Conservation (phyloP, 2,329 filamentous ascomycete species). For the Amauroascus verrucosus region DNA sequence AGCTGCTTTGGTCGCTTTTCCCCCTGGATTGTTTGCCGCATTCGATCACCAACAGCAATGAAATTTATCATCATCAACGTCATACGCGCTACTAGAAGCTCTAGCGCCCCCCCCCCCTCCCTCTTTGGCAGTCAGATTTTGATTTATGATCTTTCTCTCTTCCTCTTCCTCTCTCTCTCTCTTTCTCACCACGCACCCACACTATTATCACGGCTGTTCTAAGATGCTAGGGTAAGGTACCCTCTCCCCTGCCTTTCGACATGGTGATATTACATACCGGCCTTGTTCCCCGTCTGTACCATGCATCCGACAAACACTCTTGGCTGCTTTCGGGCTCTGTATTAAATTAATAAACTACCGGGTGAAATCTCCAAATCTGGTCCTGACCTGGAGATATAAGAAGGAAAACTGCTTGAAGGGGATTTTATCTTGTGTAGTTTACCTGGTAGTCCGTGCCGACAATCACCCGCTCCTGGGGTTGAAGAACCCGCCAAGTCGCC, state of each 20-base stretch:
- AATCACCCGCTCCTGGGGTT: neutral
- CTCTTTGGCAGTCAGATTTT: neutral
- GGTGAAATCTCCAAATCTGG: no score
- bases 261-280: neutral
- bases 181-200: no score
- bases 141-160: no score
- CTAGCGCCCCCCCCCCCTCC: neutral
- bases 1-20: neutral
- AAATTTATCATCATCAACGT: neutral
- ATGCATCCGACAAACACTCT: neutral
- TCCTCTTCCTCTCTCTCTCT: no score
- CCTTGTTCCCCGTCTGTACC: no score
- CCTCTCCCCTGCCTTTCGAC: neutral
- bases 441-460: neutral
- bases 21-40: slow-evolving; percentile 2
- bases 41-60: neutral
- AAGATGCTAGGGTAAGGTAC: neutral
- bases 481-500: neutral
- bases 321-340: neutral
- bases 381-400: no score
- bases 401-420: no score
- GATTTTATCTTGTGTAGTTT: no score
- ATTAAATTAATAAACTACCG: neutral
- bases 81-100: neutral
- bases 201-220: neutral